phyloP scores from a whole-genome alignment of 2,329 filamentous ascomycete genomes.

The Fusarium sp. region DNA sequence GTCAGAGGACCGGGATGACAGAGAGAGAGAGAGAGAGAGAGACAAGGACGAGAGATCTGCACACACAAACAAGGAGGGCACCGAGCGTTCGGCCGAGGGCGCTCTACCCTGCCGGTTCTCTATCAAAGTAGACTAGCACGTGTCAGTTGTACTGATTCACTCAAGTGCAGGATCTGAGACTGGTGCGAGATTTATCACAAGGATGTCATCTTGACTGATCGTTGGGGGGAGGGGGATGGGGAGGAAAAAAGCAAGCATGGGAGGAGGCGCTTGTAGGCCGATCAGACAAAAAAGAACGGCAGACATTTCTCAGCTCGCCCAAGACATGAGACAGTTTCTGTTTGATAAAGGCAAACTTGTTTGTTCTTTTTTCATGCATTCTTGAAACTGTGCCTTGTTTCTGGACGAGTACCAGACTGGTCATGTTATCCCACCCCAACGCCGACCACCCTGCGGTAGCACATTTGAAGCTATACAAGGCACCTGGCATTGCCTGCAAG shows the following conservation, averaged over 20 bases:
- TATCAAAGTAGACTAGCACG: slow-evolving; percentile 7
- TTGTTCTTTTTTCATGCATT: slow-evolving; percentile 9
- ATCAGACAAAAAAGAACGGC: slow-evolving; percentile 18
- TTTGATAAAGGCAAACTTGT: background rate
- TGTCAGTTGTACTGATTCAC: slow-evolving; percentile 27
- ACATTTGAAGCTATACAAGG: background rate
- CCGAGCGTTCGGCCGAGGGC: slow-evolving; percentile 18
- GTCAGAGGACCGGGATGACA: too few relatives aligned
- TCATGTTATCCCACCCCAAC: background rate
- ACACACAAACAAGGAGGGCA: slow-evolving; percentile 7
- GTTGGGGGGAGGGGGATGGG: background rate
- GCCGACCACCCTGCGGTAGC: background rate
- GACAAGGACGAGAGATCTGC: slow-evolving; percentile 31
- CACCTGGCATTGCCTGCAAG: background rate
- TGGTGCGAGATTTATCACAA: slow-evolving; percentile 25
- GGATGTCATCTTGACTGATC: slow-evolving; percentile 17
- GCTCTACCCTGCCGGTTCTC: slow-evolving; percentile 10
- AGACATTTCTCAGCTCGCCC: slow-evolving; percentile 30
- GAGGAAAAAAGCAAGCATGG: slow-evolving; percentile 23
- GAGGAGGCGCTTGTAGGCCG: slow-evolving; percentile 4
- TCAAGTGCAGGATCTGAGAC: slow-evolving; percentile 40
- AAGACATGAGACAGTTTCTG: slow-evolving; percentile 14
- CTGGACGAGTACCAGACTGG: slow-evolving; percentile 3
- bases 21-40: slow-evolving; percentile 5
- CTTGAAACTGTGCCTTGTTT: slow-evolving; percentile 4